phyloP scores from a whole-genome alignment of 2,329 filamentous ascomycete genomes.

The Dissoconium aciculare region DNA sequence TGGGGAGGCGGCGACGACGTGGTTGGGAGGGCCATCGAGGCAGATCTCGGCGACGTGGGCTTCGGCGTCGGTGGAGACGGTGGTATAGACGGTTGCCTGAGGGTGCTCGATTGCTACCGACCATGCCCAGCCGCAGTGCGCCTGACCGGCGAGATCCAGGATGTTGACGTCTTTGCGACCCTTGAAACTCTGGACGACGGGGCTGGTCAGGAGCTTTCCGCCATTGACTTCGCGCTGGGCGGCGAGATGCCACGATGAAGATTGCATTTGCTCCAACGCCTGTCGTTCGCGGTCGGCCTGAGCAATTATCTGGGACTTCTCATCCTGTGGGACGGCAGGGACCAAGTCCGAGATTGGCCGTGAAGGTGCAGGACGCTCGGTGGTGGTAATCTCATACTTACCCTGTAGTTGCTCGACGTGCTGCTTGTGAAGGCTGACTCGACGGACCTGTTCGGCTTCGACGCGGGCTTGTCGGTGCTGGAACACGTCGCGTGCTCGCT shows the following conservation, averaged over 20 bases:
- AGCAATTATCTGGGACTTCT: slow-evolving; percentile 20
- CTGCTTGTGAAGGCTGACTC: slow-evolving; percentile 54
- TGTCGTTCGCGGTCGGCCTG: slow-evolving; percentile 59
- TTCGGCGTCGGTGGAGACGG: slow-evolving; percentile 30
- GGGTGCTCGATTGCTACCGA: slow-evolving; percentile 76
- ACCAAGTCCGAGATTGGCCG: slow-evolving; percentile 33
- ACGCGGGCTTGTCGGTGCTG: slow-evolving; percentile 73
- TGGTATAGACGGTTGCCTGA: slow-evolving; percentile 74
- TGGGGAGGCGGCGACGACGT: slow-evolving; percentile 65
- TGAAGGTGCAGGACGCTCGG: slow-evolving; percentile 28
- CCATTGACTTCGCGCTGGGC: slow-evolving; percentile 46
- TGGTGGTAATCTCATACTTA: slow-evolving; percentile 58
- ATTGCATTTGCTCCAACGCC: slow-evolving; percentile 54
- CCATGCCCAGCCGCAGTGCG: slow-evolving; percentile 91
- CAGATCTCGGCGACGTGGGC: slow-evolving; percentile 44
- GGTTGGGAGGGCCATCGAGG: slow-evolving; percentile 72
- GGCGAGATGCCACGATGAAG: slow-evolving; percentile 47
- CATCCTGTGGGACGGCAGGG: slow-evolving; percentile 24
- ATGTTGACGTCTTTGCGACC: slow-evolving; percentile 43
- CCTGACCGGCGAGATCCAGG: slow-evolving; percentile 73
- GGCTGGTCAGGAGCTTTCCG: slow-evolving; percentile 43
- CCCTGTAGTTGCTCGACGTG: slow-evolving; percentile 74
- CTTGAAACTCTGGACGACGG: slow-evolving; percentile 29
- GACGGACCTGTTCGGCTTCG: slow-evolving; percentile 72
- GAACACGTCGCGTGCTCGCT: slow-evolving; percentile 57